phyloP scores from a whole-genome alignment of 768 basidiomycete genomes.

The Leccinum ochraceum region DNA sequence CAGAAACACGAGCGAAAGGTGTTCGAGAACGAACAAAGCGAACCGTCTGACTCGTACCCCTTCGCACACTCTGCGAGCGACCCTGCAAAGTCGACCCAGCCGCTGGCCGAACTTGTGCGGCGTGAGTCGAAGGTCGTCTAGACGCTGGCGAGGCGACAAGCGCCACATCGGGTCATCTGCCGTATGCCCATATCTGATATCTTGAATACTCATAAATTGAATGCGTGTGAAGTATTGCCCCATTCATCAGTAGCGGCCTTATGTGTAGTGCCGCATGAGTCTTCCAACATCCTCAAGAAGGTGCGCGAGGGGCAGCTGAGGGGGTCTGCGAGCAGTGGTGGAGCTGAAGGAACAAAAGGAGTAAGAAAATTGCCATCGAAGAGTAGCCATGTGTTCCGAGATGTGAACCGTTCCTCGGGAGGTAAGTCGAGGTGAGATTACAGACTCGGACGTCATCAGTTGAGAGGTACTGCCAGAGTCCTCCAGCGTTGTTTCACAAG shows the following conservation, averaged over 20 bases:
- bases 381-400: conserved; percentile 60
- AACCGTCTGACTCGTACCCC: conserved; percentile 7
- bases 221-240: too few species aligned
- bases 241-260: too few species aligned
- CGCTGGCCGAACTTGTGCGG: background rate
- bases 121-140: background rate
- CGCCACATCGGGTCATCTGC: too few species aligned
- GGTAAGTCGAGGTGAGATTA: conserved; percentile 17
- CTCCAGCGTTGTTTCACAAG: conserved; percentile 63
- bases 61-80: background rate
- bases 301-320: conserved; percentile 62
- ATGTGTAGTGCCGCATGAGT: too few species aligned
- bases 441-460: conserved; percentile 10
- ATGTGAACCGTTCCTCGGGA: conserved; percentile 20
- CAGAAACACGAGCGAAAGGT: background rate
- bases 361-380: conserved; percentile 65
- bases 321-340: conserved; percentile 53
- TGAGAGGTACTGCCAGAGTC: conserved; percentile 75
- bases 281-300: too few species aligned
- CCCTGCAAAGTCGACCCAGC: too few species aligned
- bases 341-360: conserved; percentile 56
- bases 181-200: too few species aligned
- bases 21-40: conserved; percentile 19
- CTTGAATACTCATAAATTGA: too few species aligned
- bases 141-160: background rate